Conservation (phyloP, 176 grass and related monocot species). For the Thalia dealbata region DNA sequence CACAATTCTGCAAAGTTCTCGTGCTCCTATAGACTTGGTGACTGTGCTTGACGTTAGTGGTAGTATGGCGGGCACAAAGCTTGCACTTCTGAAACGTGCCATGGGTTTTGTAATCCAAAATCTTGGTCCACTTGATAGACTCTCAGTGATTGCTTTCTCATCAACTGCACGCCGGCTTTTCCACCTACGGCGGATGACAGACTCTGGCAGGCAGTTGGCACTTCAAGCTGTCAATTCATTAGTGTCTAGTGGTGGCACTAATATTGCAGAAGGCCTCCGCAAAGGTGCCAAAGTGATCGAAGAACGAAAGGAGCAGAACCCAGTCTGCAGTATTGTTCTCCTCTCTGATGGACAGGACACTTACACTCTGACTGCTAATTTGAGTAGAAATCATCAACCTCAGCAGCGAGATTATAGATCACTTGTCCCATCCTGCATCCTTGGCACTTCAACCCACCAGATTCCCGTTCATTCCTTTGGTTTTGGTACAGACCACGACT, state of each 20-base stretch:
- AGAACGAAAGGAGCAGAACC: conserved; percentile 64
- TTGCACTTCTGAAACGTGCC: conserved; percentile 76
- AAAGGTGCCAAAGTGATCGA: conserved; percentile 76
- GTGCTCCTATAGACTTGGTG: conserved; percentile 83
- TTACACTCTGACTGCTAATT: conserved; percentile 50
- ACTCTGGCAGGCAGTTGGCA: conserved; percentile 55
- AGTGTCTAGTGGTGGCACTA: conserved; percentile 62
- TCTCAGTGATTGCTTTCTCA: conserved; percentile 92
- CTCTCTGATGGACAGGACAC: conserved; percentile 90
- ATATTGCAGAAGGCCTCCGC: conserved; percentile 74
- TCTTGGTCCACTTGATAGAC: conserved; percentile 68
- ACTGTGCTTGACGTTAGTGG: conserved; percentile 88
- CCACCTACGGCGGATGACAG: conserved; percentile 67
- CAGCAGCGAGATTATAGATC: conserved; percentile 26
- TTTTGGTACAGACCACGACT: conserved; percentile 81
- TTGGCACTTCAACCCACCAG: conserved; percentile 20
- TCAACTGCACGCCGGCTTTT: conserved; percentile 62
- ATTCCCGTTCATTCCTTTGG: conserved; percentile 85
- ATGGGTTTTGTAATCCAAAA: conserved; percentile 96
- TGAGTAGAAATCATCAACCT: conserved; percentile 14
- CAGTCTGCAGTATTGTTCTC: conserved; percentile 82
- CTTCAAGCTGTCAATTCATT: conserved; percentile 71
- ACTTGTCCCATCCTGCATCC: conserved; percentile 46
- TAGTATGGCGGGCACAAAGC: conserved; percentile 87
- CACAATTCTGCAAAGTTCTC: conserved; percentile 22